phyloP scores from a whole-genome alignment of 208 protist genomes.

The Crithidia mellificae region DNA sequence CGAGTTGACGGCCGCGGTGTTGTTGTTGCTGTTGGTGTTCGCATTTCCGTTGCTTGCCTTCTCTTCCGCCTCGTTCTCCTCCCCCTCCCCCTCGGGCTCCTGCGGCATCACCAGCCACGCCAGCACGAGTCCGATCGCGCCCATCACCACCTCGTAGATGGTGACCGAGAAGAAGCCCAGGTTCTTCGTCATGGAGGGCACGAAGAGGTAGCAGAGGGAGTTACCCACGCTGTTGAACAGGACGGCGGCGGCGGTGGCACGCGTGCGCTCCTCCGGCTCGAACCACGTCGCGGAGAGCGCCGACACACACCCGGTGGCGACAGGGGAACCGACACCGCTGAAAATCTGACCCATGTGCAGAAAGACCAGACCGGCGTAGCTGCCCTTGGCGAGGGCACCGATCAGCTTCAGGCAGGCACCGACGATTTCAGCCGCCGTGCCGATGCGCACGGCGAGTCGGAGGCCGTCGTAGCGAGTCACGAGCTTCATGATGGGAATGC shows the following conservation, averaged over 20 bases:
- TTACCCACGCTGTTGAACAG: conserved; percentile 86
- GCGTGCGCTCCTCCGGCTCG: conserved; percentile 74
- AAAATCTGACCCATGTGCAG: conserved; percentile 85
- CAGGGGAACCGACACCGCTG: conserved; percentile 83
- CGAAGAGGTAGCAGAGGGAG: conserved; percentile 76
- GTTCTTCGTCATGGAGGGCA: conserved; percentile 62
- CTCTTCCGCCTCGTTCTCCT: conserved; percentile 14
- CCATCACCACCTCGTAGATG: conserved; percentile 75
- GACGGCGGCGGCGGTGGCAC: conserved; percentile 77
- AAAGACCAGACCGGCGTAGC: conserved; percentile 57
- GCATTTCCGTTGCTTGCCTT: conserved; percentile 3
- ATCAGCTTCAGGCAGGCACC: conserved; percentile 74
- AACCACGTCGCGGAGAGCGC: conserved; percentile 88
- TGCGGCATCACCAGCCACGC: conserved; percentile 69
- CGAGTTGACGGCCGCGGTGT: not conserved
- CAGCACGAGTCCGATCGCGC: conserved; percentile 37
- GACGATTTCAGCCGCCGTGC: conserved; percentile 58
- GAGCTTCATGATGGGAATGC: conserved; percentile 77
- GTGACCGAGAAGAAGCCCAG: conserved; percentile 62
- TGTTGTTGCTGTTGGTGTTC: not conserved
- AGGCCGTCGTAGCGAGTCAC: conserved; percentile 78
- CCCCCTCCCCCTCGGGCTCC: conserved; percentile 26
- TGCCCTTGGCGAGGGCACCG: conserved; percentile 43
- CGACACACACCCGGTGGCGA: conserved; percentile 76
- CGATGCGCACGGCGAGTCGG: conserved; percentile 66